phyloP scores from a whole-genome alignment of 2,329 filamentous ascomycete species.

The Aspergillus oerlinghausenensis region DNA sequence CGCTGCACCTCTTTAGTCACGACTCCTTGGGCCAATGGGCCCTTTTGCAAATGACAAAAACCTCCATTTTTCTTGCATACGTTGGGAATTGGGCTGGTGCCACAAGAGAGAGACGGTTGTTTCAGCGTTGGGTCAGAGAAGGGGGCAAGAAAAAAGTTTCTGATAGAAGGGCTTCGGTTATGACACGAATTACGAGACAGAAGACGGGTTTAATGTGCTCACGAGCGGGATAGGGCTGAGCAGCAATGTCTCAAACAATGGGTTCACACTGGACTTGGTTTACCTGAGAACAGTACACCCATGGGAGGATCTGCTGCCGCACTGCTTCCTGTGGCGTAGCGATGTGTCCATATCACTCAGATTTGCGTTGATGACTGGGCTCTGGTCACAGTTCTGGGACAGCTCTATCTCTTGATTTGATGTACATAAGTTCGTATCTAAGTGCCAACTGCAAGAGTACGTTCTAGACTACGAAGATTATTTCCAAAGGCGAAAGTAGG shows the following conservation, averaged over 20 bases:
- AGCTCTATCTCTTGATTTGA: conserved; percentile 26
- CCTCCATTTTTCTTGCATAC: neutral
- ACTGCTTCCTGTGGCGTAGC: conserved; percentile 9
- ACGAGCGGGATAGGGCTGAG: conserved; percentile 13
- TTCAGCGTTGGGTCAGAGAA: neutral
- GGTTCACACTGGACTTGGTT: conserved; percentile 1
- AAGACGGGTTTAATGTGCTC: conserved; percentile 21
- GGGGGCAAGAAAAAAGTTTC: conserved; percentile 17
- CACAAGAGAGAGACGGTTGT: neutral
- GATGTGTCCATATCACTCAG: conserved; percentile 10
- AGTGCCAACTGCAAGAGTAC: conserved; percentile 21
- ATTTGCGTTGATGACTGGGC: conserved; percentile 9
- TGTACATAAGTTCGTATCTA: conserved; percentile 31
- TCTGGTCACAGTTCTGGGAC: conserved; percentile 10
- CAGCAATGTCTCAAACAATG: conserved; percentile 8
- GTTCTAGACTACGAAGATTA: conserved; percentile 14
- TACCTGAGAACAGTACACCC: conserved; percentile 4
- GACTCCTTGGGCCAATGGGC: neutral
- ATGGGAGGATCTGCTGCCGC: conserved; percentile 3
- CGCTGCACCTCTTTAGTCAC: neutral
- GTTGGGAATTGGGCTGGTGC: neutral
- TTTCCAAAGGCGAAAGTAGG: neutral
- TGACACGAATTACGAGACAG: conserved; percentile 25
- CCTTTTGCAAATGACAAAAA: neutral
- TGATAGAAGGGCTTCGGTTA: conserved; percentile 19